Conservation (phyloP, 2,329 filamentous ascomycete species). For the Penicillium hesseltinei region DNA sequence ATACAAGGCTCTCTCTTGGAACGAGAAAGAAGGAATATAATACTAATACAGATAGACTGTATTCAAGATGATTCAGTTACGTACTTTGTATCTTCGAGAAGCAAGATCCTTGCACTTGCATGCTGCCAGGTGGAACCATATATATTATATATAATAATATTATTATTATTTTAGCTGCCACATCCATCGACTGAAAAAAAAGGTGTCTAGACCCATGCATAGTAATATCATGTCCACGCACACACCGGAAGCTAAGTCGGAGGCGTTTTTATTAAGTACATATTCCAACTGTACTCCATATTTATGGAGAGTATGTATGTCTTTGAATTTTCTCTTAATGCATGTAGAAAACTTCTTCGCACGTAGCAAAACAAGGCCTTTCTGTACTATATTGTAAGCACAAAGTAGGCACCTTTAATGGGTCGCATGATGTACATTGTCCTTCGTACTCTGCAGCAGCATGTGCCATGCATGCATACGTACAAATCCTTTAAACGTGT, state of each 20-base stretch:
- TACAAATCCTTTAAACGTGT: not conserved
- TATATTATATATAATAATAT: too few species aligned
- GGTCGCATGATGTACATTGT: not conserved
- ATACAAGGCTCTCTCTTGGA: not conserved
- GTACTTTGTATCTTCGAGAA: not conserved
- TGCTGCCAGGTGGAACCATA: slow-evolving; percentile 3
- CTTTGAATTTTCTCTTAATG: not conserved
- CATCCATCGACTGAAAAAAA: not conserved
- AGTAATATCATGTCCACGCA: not conserved
- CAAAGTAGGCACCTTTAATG: not conserved
- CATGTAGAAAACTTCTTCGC: not conserved
- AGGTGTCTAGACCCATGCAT: slow-evolving; percentile 1
- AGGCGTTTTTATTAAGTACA: not conserved
- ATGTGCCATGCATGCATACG: not conserved
- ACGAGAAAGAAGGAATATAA: not conserved
- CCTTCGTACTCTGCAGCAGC: not conserved
- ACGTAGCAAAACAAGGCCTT: not conserved
- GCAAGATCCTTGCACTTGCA: slow-evolving; percentile 2
- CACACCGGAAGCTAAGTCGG: not conserved
- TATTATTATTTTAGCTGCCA: not conserved
- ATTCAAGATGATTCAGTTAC: not conserved
- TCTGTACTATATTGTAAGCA: not conserved
- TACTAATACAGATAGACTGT: not conserved
- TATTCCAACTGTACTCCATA: not conserved
- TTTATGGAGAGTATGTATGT: not conserved